Evolutionary conservation across 495 filamentous ascomycete genomes (phyloP).

Genomic region (Podospora pseudopauciseta): DNA sequence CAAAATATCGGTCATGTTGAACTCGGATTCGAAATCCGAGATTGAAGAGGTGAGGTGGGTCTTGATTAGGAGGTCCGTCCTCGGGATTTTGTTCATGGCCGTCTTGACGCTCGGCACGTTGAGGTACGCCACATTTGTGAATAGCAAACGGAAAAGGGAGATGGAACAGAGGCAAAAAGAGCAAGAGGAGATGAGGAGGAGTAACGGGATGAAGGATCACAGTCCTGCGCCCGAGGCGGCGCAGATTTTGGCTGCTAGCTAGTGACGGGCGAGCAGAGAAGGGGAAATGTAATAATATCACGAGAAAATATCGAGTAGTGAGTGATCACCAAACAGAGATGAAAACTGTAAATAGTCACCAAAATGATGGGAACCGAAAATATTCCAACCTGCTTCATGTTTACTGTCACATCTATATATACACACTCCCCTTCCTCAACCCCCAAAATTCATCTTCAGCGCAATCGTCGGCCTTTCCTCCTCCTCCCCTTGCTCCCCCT

Average conservation of each 20-base stretch:
- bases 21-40: constrained; percentile 81
- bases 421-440: constrained; percentile 18
- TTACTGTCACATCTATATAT: not conserved
- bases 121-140: constrained; percentile 46
- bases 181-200: constrained; percentile 33
- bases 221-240: constrained; percentile 40
- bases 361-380: too few relatives aligned
- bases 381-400: not conserved
- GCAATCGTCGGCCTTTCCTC: constrained; percentile 80
- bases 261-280: not conserved
- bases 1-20: constrained; percentile 82
- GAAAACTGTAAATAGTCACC: too few relatives aligned
- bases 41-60: constrained; percentile 91
- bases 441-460: constrained; percentile 85
- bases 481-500: constrained; percentile 34
- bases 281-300: too few relatives aligned
- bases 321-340: too few relatives aligned
- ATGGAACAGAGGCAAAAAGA: constrained; percentile 32
- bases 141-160: constrained; percentile 41
- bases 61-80: constrained; percentile 76
- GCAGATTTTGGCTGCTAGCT: constrained; percentile 47
- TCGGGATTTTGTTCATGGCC: constrained; percentile 67
- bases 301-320: too few relatives aligned
- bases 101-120: constrained; percentile 46
- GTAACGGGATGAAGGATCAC: constrained; percentile 37